Evolutionary conservation across 202 grass and related monocot genomes (phyloP).

Genomic region (Sporobolus alterniflorus): DNA sequence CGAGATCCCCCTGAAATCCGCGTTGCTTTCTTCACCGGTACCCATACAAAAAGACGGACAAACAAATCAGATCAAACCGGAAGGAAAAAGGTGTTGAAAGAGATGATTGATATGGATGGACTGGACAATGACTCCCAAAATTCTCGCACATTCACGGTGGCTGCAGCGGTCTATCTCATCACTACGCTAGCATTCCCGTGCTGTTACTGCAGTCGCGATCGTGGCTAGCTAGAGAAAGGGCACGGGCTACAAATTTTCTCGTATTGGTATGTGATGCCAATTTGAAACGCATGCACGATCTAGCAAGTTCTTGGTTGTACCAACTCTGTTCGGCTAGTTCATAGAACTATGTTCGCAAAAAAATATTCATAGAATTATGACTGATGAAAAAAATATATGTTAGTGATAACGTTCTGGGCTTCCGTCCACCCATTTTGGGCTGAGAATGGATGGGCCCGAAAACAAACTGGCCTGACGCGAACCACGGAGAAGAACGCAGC

Average conservation of each 20-base stretch:
- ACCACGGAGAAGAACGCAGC: no score
- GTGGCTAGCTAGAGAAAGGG: not conserved
- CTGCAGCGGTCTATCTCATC: not conserved
- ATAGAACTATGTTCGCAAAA: no score
- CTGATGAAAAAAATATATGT: not conserved
- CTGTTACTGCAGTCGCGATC: not conserved
- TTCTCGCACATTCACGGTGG: constrained; percentile 20
- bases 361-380: not conserved
- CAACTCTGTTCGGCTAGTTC: not conserved
- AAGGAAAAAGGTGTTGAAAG: not conserved
- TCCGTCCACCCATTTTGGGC: not conserved
- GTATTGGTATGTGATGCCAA: not conserved
- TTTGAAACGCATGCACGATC: not conserved
- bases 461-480: not conserved
- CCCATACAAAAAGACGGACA: not conserved
- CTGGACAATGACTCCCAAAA: not conserved
- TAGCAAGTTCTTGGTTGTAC: not conserved
- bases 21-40: not conserved
- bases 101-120: not conserved
- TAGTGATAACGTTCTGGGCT: not conserved
- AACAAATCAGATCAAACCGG: not conserved
- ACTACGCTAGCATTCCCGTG: not conserved
- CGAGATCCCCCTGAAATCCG: not conserved
- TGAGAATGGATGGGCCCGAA: not conserved
- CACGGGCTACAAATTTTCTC: not conserved